These are phyloP conservation scores for Alternaria rosae DNA, from an alignment of 2,329 filamentous ascomycete genomes.

Conservation along the genomic window DNA sequence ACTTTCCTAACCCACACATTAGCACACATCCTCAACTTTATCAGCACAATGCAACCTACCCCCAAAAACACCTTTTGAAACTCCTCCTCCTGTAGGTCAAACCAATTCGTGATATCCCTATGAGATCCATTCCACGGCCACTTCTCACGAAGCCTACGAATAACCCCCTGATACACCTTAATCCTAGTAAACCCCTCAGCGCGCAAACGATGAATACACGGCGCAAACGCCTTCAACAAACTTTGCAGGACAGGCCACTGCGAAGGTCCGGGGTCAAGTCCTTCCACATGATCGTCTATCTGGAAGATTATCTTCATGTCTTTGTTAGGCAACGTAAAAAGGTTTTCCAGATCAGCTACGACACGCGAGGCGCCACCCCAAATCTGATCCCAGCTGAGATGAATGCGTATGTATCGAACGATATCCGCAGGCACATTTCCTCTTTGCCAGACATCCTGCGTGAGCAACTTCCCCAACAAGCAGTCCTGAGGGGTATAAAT, in stretches of 20 bases:
- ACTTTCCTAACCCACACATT: background rate
- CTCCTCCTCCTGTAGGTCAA: background rate
- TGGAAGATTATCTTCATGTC: background rate
- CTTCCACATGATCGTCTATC: background rate
- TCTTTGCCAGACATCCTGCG: background rate
- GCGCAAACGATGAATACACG: background rate
- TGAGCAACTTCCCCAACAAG: rapidly evolving
- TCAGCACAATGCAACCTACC: background rate
- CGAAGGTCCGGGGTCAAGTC: background rate
- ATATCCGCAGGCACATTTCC: background rate
- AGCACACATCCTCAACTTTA: background rate
- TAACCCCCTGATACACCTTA: background rate
- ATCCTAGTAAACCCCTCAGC: background rate
- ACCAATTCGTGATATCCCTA: background rate
- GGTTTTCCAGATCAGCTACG: background rate
- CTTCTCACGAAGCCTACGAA: background rate
- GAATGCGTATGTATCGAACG: background rate
- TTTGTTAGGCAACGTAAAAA: background rate
- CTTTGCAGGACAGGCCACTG: background rate
- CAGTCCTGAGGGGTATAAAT: background rate
- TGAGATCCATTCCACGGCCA: background rate
- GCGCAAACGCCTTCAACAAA: background rate
- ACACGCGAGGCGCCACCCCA: background rate
- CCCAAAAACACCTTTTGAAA: background rate
- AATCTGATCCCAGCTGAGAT: background rate